Evolutionary conservation across 352 stramenopile species (phyloP).

Genomic region (Phytopythium mirpurense): DNA sequence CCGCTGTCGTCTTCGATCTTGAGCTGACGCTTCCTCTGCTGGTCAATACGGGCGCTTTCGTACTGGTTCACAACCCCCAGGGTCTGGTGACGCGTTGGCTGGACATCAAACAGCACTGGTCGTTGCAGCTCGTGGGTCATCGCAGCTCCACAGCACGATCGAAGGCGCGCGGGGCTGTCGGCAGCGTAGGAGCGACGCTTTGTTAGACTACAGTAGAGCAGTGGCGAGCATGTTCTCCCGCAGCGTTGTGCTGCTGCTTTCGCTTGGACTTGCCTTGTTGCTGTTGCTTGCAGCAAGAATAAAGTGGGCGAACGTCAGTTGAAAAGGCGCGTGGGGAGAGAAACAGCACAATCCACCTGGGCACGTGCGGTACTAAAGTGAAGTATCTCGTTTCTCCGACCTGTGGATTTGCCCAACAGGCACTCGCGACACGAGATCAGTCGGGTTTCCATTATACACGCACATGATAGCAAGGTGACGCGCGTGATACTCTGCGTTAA

Average conservation of each 20-base stretch:
- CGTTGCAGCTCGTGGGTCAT: conserved; percentile 58
- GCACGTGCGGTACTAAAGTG: no score
- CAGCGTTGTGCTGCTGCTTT: no score
- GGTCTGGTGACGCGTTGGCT: conserved; percentile 25
- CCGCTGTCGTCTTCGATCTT: conserved; percentile 9
- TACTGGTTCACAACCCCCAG: conserved; percentile 47
- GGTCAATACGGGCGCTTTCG: conserved; percentile 25
- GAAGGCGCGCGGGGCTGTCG: not conserved
- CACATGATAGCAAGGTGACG: no score
- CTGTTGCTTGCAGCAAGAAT: not conserved
- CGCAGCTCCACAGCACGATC: no score
- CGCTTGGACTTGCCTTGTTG: not conserved
- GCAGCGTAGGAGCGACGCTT: not conserved
- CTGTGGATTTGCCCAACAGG: not conserved
- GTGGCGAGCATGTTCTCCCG: not conserved
- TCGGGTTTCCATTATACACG: conserved; percentile 1
- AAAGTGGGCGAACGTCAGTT: not conserved
- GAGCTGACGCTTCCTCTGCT: conserved; percentile 18
- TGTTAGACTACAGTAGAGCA: not conserved
- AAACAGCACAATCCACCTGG: not conserved
- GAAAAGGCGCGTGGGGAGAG: not conserved
- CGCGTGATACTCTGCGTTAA: not conserved
- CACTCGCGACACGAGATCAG: not conserved
- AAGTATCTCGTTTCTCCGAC: not conserved
- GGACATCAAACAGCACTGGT: conserved; percentile 49